Conservation (phyloP, 2,329 filamentous ascomycete species). For the Alternaria arbusti region DNA sequence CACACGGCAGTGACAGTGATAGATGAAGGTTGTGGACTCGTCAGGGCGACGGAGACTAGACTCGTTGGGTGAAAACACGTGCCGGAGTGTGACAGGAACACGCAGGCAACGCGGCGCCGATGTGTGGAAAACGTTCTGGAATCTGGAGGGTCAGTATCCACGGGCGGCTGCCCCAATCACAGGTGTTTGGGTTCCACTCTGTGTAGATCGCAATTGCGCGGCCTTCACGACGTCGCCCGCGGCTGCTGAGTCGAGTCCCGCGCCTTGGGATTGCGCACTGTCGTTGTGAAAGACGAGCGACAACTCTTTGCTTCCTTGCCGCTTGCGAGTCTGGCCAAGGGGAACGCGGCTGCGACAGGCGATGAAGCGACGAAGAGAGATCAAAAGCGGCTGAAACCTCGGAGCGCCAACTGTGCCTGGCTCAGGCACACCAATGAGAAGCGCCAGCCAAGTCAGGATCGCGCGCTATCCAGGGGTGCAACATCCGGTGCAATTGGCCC, state of each 20-base stretch:
- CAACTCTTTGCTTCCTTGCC: slow-evolving; percentile 15
- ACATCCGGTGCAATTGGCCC: slow-evolving; percentile 37
- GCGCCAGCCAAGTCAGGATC: slow-evolving; percentile 2
- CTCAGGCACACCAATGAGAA: slow-evolving; percentile 43
- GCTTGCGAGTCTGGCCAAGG: slow-evolving; percentile 16
- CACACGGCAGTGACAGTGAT: slow-evolving; percentile 10
- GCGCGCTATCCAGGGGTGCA: slow-evolving; percentile 3
- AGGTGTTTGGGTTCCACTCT: slow-evolving; percentile 19
- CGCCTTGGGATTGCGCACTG: slow-evolving; percentile 1
- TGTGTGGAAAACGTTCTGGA: slow-evolving; percentile 31
- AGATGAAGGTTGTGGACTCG: neutral
- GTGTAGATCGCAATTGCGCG: slow-evolving; percentile 41
- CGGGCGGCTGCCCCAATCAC: slow-evolving; percentile 25
- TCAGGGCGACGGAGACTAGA: slow-evolving; percentile 5
- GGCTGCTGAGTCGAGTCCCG: neutral
- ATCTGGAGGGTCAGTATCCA: slow-evolving; percentile 19
- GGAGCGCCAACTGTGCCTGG: slow-evolving; percentile 28
- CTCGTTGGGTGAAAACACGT: slow-evolving; percentile 25
- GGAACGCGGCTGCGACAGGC: slow-evolving; percentile 31
- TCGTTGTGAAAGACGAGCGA: slow-evolving; percentile 5
- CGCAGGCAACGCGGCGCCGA: slow-evolving; percentile 21
- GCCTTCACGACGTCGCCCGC: slow-evolving; percentile 16
- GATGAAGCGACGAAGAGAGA: slow-evolving; percentile 3
- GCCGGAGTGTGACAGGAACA: slow-evolving; percentile 10
- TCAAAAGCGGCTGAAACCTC: slow-evolving; percentile 19